Evolutionary conservation across 768 basidiomycete species (phyloP).

Genomic region (Boletus subcaerulescens): DNA sequence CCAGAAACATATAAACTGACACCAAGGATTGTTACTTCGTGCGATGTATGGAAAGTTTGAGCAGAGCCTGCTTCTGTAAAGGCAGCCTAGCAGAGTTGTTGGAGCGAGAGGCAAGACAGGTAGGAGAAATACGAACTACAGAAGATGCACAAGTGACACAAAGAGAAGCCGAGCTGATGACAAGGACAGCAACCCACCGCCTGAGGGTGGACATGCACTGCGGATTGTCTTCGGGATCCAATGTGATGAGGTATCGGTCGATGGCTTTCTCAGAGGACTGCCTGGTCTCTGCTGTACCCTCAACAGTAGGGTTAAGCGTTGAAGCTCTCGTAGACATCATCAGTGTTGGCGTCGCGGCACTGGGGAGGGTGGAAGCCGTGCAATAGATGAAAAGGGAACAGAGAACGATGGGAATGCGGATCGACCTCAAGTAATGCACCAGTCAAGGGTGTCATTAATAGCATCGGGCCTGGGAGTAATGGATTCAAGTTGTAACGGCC

Average conservation of each 20-base stretch:
- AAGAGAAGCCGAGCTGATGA: constrained; percentile 46
- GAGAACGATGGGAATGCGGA: background rate
- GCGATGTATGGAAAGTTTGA: constrained; percentile 48
- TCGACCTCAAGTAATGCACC: background rate
- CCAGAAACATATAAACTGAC: constrained; percentile 45
- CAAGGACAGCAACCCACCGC: constrained; percentile 49
- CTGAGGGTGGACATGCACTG: constrained; percentile 37
- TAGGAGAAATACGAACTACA: constrained; percentile 38
- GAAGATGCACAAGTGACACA: constrained; percentile 58
- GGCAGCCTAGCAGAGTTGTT: constrained; percentile 40
- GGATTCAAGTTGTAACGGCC: background rate
- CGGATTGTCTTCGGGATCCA: constrained; percentile 44
- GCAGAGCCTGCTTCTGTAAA: constrained; percentile 63
- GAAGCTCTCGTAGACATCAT: constrained; percentile 9
- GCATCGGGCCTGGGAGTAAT: background rate
- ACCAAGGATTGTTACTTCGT: constrained; percentile 48
- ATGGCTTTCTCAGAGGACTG: background rate
- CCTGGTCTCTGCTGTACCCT: constrained; percentile 4
- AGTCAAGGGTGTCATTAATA: constrained; percentile 6
- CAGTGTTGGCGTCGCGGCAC: background rate
- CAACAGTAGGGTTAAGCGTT: constrained; percentile 4
- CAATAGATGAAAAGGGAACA: background rate
- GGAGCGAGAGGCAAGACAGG: background rate
- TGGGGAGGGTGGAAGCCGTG: background rate
- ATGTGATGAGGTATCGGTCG: constrained; percentile 29